Evolutionary conservation across 2,329 filamentous ascomycete species (phyloP).

Genomic region (Cytospora paraplurivora): DNA sequence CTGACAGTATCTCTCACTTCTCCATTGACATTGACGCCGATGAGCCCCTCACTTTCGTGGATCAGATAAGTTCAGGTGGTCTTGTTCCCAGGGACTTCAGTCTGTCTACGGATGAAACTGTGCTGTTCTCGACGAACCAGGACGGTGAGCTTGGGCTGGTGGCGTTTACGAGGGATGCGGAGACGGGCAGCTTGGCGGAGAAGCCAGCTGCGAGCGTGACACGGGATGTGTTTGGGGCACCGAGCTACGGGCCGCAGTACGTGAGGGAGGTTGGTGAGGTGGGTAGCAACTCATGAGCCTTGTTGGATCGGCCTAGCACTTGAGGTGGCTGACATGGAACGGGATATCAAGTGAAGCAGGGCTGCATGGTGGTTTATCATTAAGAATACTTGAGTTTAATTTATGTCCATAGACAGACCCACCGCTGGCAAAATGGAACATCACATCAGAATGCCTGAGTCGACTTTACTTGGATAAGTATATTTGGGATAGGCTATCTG

Average conservation of each 20-base stretch:
- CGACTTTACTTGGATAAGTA: no score
- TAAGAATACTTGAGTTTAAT: background rate
- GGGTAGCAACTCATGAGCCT: conserved; percentile 15
- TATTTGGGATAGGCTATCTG: no score
- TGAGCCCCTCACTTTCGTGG: conserved; percentile 39
- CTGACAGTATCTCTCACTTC: conserved; percentile 53
- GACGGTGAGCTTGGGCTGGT: conserved; percentile 44
- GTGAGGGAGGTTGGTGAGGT: conserved; percentile 29
- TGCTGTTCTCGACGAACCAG: conserved; percentile 53
- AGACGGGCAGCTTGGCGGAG: conserved; percentile 37
- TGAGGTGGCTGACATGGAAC: background rate
- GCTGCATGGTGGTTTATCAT: background rate
- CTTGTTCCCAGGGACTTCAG: conserved; percentile 51
- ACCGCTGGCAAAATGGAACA: no score
- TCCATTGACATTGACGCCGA: conserved; percentile 36
- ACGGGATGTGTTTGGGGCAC: conserved; percentile 35
- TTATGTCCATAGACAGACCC: background rate
- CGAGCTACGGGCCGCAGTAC: conserved; percentile 38
- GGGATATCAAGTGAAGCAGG: background rate
- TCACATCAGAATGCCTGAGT: no score
- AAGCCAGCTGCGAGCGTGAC: conserved; percentile 35
- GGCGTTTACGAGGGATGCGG: conserved; percentile 40
- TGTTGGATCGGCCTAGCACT: background rate
- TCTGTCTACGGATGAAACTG: conserved; percentile 38
- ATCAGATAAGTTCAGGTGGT: conserved; percentile 41